phyloP scores from a whole-genome alignment of 75 land plant genomes.

The Isoetes taiwanensis region DNA sequence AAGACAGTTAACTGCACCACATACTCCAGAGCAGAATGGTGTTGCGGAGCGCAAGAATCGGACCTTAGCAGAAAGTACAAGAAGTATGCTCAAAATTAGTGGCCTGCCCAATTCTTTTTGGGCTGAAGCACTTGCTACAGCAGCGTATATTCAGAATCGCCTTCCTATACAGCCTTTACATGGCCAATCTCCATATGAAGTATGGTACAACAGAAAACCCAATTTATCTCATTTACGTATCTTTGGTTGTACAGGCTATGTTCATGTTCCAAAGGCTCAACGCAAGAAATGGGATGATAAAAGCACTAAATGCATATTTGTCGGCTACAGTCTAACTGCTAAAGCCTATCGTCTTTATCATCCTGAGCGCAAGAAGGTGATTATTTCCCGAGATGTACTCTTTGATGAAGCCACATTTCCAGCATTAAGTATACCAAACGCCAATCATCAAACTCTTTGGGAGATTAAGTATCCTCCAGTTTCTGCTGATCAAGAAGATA shows the following conservation, averaged over 20 bases:
- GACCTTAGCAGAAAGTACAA: slow-evolving; percentile 16
- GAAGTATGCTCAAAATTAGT: slow-evolving; percentile 6
- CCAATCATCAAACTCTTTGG: no score
- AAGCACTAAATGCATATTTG: neutral
- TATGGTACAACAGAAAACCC: neutral
- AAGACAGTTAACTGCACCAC: neutral
- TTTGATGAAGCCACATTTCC: slow-evolving; percentile 13
- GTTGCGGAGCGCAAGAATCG: slow-evolving; percentile 2
- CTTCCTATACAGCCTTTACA: neutral
- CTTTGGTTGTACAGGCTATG: neutral
- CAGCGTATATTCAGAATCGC: neutral
- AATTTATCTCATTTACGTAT: neutral
- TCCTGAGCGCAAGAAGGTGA: neutral
- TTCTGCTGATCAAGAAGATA: no score
- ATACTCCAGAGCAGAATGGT: slow-evolving; percentile 14
- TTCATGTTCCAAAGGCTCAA: neutral
- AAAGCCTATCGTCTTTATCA: neutral
- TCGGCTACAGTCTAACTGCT: neutral
- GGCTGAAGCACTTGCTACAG: neutral
- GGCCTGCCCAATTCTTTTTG: slow-evolving; percentile 13
- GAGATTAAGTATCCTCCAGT: no score
- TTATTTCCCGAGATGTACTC: neutral
- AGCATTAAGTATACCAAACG: no score
- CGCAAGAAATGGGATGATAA: neutral
- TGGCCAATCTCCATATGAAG: neutral